A percentile compares a stretch with the other conserved stretches of the same genome.
These are phyloP conservation scores for Beauveria scarabaeidicola DNA, from an alignment of 2,329 filamentous ascomycete genomes.

Conservation along the genomic window DNA sequence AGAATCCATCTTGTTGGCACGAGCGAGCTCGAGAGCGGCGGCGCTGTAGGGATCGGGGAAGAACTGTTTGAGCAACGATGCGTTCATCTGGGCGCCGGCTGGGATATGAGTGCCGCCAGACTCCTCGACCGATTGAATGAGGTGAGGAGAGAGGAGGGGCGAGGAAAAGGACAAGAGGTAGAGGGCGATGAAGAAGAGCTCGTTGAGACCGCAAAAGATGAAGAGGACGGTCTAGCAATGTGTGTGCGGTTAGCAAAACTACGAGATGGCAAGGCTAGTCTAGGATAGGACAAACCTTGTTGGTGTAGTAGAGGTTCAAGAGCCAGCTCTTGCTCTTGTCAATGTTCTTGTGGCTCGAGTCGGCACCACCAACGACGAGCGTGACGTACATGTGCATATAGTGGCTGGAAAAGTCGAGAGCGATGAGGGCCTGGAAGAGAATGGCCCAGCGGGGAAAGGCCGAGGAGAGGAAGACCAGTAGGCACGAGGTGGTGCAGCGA, in stretches of 20 bases:
- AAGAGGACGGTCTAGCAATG: constrained; percentile 71
- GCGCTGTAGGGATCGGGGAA: constrained; percentile 89
- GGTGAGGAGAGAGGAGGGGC: constrained; percentile 76
- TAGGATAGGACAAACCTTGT: constrained; percentile 61
- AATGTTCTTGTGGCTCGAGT: constrained; percentile 86
- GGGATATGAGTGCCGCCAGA: constrained; percentile 45
- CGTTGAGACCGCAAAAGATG: constrained; percentile 81
- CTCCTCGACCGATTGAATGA: constrained; percentile 56
- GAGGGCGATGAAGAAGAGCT: constrained; percentile 95
- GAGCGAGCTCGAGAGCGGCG: constrained; percentile 82
- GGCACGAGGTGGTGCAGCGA: constrained; percentile 88
- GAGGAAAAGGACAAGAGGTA: constrained; percentile 97
- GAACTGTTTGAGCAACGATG: constrained; percentile 61
- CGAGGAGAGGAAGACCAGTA: constrained; percentile 88
- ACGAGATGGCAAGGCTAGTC: background rate
- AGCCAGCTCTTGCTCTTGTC: constrained; percentile 82
- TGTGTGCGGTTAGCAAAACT: background rate
- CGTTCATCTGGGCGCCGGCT: constrained; percentile 61
- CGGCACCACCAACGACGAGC: constrained; percentile 72
- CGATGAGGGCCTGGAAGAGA: constrained; percentile 88
- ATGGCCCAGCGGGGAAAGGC: constrained; percentile 93
- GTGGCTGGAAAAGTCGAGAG: constrained; percentile 87
- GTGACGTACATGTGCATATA: constrained; percentile 99
- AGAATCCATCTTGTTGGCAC: constrained; percentile 87
- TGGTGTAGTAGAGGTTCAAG: constrained; percentile 93